phyloP scores from a whole-genome alignment of 1,284 basidiomycete species.

The Rhodotorula mucilaginosa region DNA sequence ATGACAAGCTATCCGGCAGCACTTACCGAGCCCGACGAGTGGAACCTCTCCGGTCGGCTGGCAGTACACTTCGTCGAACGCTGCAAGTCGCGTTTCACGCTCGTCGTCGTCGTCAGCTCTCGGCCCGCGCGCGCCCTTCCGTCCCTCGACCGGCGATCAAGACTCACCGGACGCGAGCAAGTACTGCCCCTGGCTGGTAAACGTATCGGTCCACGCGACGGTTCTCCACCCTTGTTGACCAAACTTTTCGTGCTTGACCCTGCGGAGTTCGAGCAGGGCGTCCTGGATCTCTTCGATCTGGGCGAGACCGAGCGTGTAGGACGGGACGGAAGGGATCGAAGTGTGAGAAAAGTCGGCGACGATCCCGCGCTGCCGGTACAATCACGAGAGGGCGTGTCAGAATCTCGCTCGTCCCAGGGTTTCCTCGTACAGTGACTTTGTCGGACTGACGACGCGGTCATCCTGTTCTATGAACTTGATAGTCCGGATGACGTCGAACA shows the following conservation, averaged over 20 bases:
- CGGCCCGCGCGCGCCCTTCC: too few relatives aligned
- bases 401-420: neutral
- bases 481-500: constrained; percentile 50
- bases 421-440: too few relatives aligned
- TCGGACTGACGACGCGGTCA: constrained; percentile 46
- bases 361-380: constrained; percentile 47
- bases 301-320: constrained; percentile 49
- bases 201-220: constrained; percentile 52
- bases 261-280: constrained; percentile 49
- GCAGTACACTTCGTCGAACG: constrained; percentile 52
- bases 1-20: too few relatives aligned
- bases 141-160: too few relatives aligned
- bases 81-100: constrained; percentile 23
- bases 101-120: neutral
- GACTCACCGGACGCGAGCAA: constrained; percentile 45
- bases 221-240: constrained; percentile 44
- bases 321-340: constrained; percentile 48
- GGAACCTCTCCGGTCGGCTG: constrained; percentile 52
- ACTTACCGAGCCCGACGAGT: constrained; percentile 47
- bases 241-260: constrained; percentile 48
- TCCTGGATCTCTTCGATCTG: constrained; percentile 53
- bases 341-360: constrained; percentile 51
- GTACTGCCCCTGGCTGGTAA: constrained; percentile 50
- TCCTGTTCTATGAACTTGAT: constrained; percentile 50
- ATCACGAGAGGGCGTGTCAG: too few relatives aligned